Conservation (phyloP, 495 filamentous ascomycete species). For the Xylaria scruposa region DNA sequence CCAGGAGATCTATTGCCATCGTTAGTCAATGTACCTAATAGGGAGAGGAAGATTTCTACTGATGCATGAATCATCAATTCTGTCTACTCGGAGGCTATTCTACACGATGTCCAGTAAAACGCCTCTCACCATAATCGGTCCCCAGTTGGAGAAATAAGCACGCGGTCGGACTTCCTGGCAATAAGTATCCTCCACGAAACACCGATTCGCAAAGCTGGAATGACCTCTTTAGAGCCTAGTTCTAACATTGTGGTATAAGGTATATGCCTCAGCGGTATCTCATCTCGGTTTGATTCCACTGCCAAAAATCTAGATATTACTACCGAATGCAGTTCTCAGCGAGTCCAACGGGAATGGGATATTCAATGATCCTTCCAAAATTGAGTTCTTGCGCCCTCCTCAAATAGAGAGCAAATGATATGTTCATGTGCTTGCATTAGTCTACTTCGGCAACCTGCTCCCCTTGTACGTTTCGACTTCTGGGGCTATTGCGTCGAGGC, state of each 20-base stretch:
- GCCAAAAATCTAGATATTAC: slow-evolving; percentile 24
- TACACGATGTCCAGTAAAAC: slow-evolving; percentile 30
- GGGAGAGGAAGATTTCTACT: slow-evolving; percentile 3
- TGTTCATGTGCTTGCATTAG: slow-evolving; percentile 21
- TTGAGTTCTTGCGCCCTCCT: slow-evolving; percentile 16
- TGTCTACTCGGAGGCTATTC: slow-evolving; percentile 19
- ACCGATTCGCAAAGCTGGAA: background rate
- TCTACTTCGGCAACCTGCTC: slow-evolving; percentile 30
- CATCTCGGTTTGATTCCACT: slow-evolving; percentile 12
- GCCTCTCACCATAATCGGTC: slow-evolving; percentile 14
- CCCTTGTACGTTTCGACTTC: slow-evolving; percentile 29
- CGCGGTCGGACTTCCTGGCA: background rate
- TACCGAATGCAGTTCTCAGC: slow-evolving; percentile 11
- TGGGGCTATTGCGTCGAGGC: slow-evolving; percentile 43
- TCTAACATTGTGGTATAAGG: slow-evolving; percentile 9
- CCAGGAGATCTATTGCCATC: background rate
- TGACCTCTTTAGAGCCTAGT: background rate
- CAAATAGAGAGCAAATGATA: background rate
- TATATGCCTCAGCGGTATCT: slow-evolving; percentile 14
- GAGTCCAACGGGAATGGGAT: slow-evolving; percentile 26
- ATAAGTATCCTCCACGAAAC: background rate
- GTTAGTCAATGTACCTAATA: background rate
- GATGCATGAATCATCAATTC: slow-evolving; percentile 27
- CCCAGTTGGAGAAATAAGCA: background rate
- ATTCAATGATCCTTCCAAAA: slow-evolving; percentile 33